These are phyloP conservation scores for Poa pratensis DNA, from an alignment of 176 grass and related monocot species.

Conservation along the genomic window DNA sequence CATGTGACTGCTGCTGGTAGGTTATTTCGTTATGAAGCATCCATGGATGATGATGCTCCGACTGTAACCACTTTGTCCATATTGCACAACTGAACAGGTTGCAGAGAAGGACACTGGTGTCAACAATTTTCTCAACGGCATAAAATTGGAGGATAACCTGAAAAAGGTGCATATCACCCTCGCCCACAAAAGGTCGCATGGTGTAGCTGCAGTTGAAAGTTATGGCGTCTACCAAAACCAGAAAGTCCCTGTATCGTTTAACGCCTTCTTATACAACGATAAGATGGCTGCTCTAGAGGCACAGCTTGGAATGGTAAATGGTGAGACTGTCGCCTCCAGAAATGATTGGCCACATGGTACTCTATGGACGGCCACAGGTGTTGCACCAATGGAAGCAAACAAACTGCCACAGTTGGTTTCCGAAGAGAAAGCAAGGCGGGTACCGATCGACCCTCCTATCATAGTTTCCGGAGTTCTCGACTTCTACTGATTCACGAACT, in stretches of 20 bases:
- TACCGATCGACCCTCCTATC: constrained; percentile 61
- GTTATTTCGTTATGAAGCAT: background rate
- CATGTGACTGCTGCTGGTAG: background rate
- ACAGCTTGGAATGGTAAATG: constrained; percentile 58
- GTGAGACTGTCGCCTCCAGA: constrained; percentile 58
- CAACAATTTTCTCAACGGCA: constrained; percentile 47
- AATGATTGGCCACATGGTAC: constrained; percentile 88
- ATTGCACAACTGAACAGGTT: constrained; percentile 54
- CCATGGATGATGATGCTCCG: background rate
- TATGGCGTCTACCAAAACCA: constrained; percentile 65
- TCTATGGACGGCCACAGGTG: constrained; percentile 69
- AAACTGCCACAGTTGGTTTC: constrained; percentile 57
- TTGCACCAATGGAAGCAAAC: constrained; percentile 76
- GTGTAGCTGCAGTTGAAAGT: constrained; percentile 70
- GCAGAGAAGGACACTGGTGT: constrained; percentile 46
- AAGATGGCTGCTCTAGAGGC: constrained; percentile 71
- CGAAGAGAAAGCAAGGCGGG: constrained; percentile 57
- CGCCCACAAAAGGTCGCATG: constrained; percentile 78
- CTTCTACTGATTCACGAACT: constrained; percentile 53
- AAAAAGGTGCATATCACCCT: constrained; percentile 80
- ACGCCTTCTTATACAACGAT: constrained; percentile 60
- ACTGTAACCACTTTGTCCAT: background rate
- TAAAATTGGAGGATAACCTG: constrained; percentile 61
- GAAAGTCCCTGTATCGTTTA: constrained; percentile 59
- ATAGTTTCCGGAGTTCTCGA: constrained; percentile 56